A percentile compares a stretch with the other conserved stretches of the same genome.
Evolutionary conservation across 176 grass and related monocot species (phyloP).

Genomic region (Eragrostis nindensis): DNA sequence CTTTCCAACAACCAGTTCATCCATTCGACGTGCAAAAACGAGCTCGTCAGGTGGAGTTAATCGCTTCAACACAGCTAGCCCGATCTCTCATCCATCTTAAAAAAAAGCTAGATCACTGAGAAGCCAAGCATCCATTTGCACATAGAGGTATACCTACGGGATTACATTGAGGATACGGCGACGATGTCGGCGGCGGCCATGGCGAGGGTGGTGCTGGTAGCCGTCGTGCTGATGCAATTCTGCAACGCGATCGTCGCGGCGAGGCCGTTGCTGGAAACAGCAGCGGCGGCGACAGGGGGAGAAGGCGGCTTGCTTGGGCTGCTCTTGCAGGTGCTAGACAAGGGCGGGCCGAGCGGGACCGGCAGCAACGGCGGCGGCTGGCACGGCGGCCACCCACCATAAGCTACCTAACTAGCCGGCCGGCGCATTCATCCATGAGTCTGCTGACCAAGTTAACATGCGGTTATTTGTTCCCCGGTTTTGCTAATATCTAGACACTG

Average conservation of each 20-base stretch:
- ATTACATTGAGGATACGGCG: background rate
- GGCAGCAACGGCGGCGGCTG: background rate
- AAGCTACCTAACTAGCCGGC: background rate
- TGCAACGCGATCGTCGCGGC: conserved; percentile 17
- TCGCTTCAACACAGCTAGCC: background rate
- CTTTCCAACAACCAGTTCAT: background rate
- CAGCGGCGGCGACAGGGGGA: background rate
- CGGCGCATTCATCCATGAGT: background rate
- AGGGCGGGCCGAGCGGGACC: background rate
- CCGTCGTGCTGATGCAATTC: conserved; percentile 31
- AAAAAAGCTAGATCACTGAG: no score
- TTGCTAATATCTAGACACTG: no score
- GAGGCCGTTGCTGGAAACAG: conserved; percentile 1
- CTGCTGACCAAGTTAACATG: background rate
- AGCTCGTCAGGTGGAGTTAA: background rate
- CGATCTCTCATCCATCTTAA: no score
- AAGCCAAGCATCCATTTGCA: no score
- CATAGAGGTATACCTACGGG: no score
- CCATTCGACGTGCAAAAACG: background rate
- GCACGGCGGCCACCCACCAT: background rate
- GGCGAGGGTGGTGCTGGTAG: background rate
- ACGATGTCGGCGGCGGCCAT: background rate
- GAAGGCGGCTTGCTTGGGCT: background rate
- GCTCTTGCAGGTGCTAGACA: background rate
- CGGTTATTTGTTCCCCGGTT: background rate